These are phyloP conservation scores for Pyrus communis DNA, from an alignment of 306 rosid species.

Conservation along the genomic window DNA sequence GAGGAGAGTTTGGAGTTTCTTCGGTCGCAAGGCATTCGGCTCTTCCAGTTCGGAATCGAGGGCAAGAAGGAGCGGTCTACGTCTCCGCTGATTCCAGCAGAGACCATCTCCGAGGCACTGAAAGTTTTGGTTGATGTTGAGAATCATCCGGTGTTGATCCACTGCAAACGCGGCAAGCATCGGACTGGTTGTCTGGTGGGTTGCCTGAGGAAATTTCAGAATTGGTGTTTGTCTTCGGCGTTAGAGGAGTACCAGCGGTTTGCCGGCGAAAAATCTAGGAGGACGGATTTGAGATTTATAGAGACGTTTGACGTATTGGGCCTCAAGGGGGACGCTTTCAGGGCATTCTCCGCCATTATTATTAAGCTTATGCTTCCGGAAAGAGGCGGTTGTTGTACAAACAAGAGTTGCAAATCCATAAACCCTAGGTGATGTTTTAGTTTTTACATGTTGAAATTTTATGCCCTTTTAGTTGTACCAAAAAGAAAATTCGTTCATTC, in stretches of 20 bases:
- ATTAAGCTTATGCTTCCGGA: conserved; percentile 24
- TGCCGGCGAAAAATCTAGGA: conserved; percentile 52
- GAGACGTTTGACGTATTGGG: conserved; percentile 44
- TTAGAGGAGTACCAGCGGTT: conserved; percentile 70
- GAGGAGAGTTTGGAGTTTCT: conserved; percentile 72
- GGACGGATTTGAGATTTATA: conserved; percentile 53
- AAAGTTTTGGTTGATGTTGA: conserved; percentile 43
- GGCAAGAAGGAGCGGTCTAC: conserved; percentile 78
- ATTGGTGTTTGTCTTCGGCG: conserved; percentile 73
- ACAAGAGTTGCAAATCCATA: not conserved
- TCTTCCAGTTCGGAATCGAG: conserved; percentile 79
- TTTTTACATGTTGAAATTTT: too few species aligned
- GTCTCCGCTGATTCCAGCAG: conserved; percentile 27
- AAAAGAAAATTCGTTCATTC: too few species aligned
- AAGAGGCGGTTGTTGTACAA: conserved; percentile 27
- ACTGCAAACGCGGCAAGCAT: conserved; percentile 65
- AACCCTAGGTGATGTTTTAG: not conserved
- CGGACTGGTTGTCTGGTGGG: conserved; percentile 84
- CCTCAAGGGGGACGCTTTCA: conserved; percentile 59
- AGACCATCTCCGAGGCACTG: conserved; percentile 60
- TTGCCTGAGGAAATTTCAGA: conserved; percentile 76
- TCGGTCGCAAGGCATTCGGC: conserved; percentile 43
- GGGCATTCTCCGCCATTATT: conserved; percentile 38
- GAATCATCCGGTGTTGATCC: conserved; percentile 51
- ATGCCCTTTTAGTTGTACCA: too few species aligned